Evolutionary conservation across 2,329 filamentous ascomycete species (phyloP), one percentile per base, ranked within the genome.

Genomic region (Zymoseptoria crescenta): DNA sequence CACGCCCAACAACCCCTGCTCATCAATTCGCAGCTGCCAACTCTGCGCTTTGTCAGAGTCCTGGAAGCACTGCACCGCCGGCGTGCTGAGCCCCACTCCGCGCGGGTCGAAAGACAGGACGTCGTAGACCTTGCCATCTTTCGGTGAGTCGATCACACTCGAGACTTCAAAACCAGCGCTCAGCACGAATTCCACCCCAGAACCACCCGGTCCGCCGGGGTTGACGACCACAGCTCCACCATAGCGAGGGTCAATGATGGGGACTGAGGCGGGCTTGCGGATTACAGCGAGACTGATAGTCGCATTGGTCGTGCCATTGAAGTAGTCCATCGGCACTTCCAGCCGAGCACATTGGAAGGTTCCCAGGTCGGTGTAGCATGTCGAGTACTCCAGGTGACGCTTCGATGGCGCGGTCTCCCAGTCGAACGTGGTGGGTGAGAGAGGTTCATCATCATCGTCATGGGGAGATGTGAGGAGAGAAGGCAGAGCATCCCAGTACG

Each of bases 311-410:
- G 59, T 59, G 3, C 30, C 35, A 29, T 65, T 64, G 65, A 53
- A 70, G 62, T 65, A 68, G 59, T 74, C 77, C 65, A 81, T 74
- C 0, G 79, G 79, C 0, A 81, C 74, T 35, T 74, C 69, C 1
- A 82, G 68, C 4, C 76, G 73, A n/a, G 79, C 76, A 59, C 79
- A 81, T 62, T 79, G 73, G 58, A 78, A 77, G 8, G 73, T 75
- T 10, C 49, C 49, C 6, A 41, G 35, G 35, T 54, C 16, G 59
- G 74, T 73, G 57, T 75, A 79, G 66, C 79, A 81, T 20, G 55
- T 45, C 24, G 55, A 16, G 57, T 62, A 65, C 21, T 57, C 28
- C 5, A 66, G 59, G 8, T 61, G 49, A 2, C 53, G 49, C 9
- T 55, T 53, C n/a, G 59, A 56, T 24, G 59, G 55, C n/a, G 65